These are phyloP conservation scores for Solanum neorickii DNA, from an alignment of 257 asterid genomes.

Conservation along the genomic window DNA sequence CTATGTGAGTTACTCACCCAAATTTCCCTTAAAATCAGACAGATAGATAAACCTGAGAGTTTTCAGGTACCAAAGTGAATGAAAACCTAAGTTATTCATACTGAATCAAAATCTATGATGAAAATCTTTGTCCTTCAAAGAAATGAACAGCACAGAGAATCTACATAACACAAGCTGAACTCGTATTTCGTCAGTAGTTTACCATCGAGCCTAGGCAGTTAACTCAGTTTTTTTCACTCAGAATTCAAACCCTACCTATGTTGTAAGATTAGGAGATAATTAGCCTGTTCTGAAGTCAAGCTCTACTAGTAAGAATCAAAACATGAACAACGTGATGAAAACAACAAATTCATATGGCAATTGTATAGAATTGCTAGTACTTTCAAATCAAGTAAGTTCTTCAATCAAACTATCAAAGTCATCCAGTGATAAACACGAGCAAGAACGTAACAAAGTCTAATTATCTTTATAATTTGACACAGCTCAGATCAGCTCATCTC, in stretches of 20 bases:
- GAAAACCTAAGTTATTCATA: not conserved
- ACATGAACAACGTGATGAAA: not conserved
- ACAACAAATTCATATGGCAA: not conserved
- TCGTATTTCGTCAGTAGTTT: not conserved
- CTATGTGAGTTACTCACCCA: not conserved
- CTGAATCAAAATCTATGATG: not conserved
- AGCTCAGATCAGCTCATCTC: not conserved
- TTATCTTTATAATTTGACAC: not conserved
- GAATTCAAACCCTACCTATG: not conserved
- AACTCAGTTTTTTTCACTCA: not conserved
- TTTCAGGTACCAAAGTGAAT: not conserved
- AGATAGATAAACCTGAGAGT: not conserved
- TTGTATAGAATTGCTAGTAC: not conserved
- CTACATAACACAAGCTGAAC: not conserved
- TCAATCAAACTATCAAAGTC: not conserved
- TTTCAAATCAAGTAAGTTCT: not conserved
- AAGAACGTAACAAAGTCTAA: not conserved
- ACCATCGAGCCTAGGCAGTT: not conserved
- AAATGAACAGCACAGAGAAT: not conserved
- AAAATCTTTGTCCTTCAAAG: not conserved
- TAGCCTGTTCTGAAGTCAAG: not conserved
- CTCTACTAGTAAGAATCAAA: not conserved
- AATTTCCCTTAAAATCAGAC: not conserved
- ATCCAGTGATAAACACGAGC: not conserved
- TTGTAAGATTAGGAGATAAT: not conserved